phyloP scores from a whole-genome alignment of 441 rosid species.

The Erodium texanum region DNA sequence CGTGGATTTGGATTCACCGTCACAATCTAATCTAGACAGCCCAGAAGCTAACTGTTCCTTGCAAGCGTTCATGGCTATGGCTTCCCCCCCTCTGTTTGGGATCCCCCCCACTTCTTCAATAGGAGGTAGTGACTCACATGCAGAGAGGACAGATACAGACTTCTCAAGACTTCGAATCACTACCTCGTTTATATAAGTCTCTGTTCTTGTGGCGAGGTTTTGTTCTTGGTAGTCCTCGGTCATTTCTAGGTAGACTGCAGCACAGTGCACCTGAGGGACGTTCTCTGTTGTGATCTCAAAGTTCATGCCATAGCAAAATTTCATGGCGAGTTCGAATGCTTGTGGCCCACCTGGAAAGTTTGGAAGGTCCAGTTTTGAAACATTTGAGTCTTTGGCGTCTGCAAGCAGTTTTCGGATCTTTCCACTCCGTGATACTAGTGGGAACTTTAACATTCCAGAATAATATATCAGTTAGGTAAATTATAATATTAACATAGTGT shows the following conservation, averaged over 20 bases:
- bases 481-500: background rate
- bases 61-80: constrained; percentile 62
- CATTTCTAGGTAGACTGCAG: constrained; percentile 75
- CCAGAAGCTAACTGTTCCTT: constrained; percentile 69
- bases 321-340: constrained; percentile 73
- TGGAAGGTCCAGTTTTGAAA: constrained; percentile 46
- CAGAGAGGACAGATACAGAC: constrained; percentile 54
- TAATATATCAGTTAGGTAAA: background rate
- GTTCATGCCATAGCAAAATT: constrained; percentile 80
- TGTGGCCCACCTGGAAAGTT: constrained; percentile 65
- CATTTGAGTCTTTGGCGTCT: constrained; percentile 41
- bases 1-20: constrained; percentile 25
- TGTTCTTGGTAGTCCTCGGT: constrained; percentile 62
- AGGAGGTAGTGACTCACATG: constrained; percentile 40
- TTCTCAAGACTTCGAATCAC: constrained; percentile 51
- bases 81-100: constrained; percentile 50
- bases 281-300: constrained; percentile 67
- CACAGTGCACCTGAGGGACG: constrained; percentile 56
- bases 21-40: constrained; percentile 41
- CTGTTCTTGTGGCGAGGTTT: constrained; percentile 52
- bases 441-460: constrained; percentile 44
- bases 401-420: constrained; percentile 67
- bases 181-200: constrained; percentile 43
- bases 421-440: constrained; percentile 75
- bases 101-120: constrained; percentile 48